Conservation (phyloP, 2,329 filamentous ascomycete species). For the Cylindrodendrum hubeiense region DNA sequence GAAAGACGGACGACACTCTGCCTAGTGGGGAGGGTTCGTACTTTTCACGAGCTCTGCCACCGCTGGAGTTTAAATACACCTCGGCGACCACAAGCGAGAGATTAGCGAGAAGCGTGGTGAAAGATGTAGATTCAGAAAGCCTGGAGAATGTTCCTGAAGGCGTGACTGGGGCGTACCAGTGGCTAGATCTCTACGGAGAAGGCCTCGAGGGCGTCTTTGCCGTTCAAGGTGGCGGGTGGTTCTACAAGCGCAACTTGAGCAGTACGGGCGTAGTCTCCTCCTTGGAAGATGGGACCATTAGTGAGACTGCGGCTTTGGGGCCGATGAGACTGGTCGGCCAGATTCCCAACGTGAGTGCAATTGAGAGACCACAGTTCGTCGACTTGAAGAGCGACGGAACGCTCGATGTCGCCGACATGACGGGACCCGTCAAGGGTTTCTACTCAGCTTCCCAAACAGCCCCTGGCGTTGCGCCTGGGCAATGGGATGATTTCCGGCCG, state of each 20-base stretch:
- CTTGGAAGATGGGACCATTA: too few species aligned
- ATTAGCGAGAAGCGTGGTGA: neutral
- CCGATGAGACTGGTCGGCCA: too few species aligned
- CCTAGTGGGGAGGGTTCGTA: neutral
- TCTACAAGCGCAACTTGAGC: slow-evolving; percentile 10
- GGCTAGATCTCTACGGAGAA: slow-evolving; percentile 15
- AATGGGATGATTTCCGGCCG: neutral
- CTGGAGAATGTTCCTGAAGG: neutral
- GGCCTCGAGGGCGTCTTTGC: slow-evolving; percentile 1
- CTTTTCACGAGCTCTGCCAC: neutral
- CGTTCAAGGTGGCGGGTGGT: neutral
- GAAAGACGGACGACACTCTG: neutral
- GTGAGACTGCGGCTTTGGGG: too few species aligned
- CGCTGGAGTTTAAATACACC: neutral
- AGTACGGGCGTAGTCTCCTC: too few species aligned
- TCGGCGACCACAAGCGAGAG: too few species aligned
- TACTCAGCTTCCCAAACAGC: neutral
- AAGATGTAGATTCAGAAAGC: neutral
- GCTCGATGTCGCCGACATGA: neutral
- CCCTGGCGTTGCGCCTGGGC: neutral
- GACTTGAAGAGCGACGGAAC: neutral
- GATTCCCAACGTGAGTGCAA: too few species aligned
- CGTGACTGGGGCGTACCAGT: neutral
- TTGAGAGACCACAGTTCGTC: neutral
- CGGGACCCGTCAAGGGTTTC: neutral